Evolutionary conservation across 177 flowering plant species (phyloP), one percentile per base, ranked within the genome.

Genomic region (Vitis hybrid): DNA sequence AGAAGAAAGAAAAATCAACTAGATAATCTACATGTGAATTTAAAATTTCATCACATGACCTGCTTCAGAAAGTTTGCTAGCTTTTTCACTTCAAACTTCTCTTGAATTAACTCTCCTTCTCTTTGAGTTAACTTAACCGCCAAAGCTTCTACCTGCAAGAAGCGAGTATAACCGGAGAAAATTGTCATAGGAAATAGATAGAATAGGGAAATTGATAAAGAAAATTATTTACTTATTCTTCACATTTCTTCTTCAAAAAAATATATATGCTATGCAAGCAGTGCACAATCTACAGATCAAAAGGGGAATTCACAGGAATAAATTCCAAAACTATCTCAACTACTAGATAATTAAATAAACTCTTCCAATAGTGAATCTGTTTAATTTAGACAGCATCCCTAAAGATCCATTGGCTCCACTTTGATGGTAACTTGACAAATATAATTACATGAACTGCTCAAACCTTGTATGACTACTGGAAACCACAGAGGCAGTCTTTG

Each of bases 21-120:
- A 2, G 15, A 50, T 48, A 72, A 52, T 64, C 55, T n/a, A 56
- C 9, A 19, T 18, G 48, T 55, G 19, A 52, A 9, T 50, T 50
- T 18, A 14, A 13, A 61, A 51, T 11, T 11, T 24, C 58, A 62
- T 3, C 27, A 54, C 19, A 61, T 66, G 35, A 91, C 99, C 97
- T 93, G 95, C 79, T 93, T 93, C 40, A 96, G 97, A 83, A 93
- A 90, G 87, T 75, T 92, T 19, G 88, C 94, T 4, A 96, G 89
- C 81, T 86, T 92, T 80, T 88, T 96, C 80, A 93, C 97, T 87
- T 96, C 98, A 71, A 90, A 85, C 81, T 91, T 96, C 78, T 93
- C 97, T 74, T 96, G 97, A 76, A 96, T 88, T 52, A 96, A 65
- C 72, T 96, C 99, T 64, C 99, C 99, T 84, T 96, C 99, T 35